Conservation (phyloP, 2,329 filamentous ascomycete species). For the Colletotrichum salicis region DNA sequence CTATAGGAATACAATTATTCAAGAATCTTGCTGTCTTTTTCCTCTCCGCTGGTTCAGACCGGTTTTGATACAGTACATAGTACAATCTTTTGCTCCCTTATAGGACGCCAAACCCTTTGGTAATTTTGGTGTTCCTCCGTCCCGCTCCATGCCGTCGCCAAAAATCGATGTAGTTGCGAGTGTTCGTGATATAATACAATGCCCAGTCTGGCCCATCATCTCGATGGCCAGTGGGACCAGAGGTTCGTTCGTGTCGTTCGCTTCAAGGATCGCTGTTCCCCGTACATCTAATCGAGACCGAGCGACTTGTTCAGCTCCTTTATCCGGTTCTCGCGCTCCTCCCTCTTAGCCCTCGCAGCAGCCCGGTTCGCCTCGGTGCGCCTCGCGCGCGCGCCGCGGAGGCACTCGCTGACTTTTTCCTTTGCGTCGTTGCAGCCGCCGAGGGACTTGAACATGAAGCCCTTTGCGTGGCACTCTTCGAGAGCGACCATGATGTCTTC, state of each 20-base stretch:
- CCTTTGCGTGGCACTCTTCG: slow-evolving; percentile 92
- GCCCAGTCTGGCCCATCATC: background rate
- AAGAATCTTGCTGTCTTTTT: background rate
- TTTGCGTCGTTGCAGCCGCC: slow-evolving; percentile 93
- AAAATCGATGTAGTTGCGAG: background rate
- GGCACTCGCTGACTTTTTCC: slow-evolving; percentile 83
- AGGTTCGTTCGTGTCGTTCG: background rate
- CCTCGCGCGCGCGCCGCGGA: slow-evolving; percentile 82
- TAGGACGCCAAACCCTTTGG: background rate
- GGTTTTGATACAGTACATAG: background rate
- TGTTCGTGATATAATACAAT: slow-evolving; percentile 16
- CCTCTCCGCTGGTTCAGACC: background rate
- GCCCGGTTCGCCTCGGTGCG: slow-evolving; percentile 80
- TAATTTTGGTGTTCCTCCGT: background rate
- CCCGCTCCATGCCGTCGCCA: background rate
- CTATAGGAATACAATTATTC: background rate
- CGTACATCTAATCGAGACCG: slow-evolving; percentile 41
- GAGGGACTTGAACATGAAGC: slow-evolving; percentile 90
- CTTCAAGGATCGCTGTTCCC: background rate
- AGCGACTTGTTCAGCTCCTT: slow-evolving; percentile 67
- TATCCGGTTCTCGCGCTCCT: slow-evolving; percentile 78
- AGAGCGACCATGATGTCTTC: slow-evolving; percentile 93
- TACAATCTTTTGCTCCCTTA: slow-evolving; percentile 4
- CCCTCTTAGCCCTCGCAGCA: slow-evolving; percentile 73
- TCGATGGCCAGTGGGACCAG: background rate